Conservation (phyloP, 164 flowering plant genomes). For the Cinnamomum micranthum region DNA sequence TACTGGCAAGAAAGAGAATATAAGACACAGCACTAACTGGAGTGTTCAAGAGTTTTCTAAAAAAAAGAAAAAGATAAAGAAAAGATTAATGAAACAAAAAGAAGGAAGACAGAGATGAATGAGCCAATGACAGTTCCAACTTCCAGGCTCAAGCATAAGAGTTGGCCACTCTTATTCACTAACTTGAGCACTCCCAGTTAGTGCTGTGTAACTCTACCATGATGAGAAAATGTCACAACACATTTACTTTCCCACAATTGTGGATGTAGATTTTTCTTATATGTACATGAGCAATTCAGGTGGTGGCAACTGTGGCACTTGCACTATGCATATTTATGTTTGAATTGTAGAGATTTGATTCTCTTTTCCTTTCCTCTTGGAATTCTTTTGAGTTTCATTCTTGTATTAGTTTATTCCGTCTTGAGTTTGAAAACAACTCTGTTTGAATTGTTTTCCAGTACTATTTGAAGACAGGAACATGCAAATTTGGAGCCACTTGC, state of each 20-base stretch:
- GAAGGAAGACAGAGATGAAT: too few relatives aligned
- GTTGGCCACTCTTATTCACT: too few relatives aligned
- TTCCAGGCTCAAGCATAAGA: too few relatives aligned
- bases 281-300: background rate
- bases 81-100: too few relatives aligned
- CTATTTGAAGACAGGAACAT: constrained; percentile 90
- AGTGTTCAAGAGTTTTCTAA: too few relatives aligned
- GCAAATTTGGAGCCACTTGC: constrained; percentile 97
- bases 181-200: too few relatives aligned
- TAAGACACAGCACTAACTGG: too few relatives aligned
- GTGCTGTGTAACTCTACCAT: too few relatives aligned
- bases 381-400: background rate
- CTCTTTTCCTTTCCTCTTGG: background rate
- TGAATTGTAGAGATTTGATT: background rate
- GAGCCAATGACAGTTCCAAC: too few relatives aligned
- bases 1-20: too few relatives aligned
- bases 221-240: background rate
- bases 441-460: constrained; percentile 46
- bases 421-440: background rate
- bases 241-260: background rate
- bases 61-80: too few relatives aligned
- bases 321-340: background rate
- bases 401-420: background rate
- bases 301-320: background rate
- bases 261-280: background rate